A percentile compares a stretch with the other conserved stretches of the same genome.
phyloP scores from a whole-genome alignment of 2,329 filamentous ascomycete species.

The Verticillium zaregamsianum region DNA sequence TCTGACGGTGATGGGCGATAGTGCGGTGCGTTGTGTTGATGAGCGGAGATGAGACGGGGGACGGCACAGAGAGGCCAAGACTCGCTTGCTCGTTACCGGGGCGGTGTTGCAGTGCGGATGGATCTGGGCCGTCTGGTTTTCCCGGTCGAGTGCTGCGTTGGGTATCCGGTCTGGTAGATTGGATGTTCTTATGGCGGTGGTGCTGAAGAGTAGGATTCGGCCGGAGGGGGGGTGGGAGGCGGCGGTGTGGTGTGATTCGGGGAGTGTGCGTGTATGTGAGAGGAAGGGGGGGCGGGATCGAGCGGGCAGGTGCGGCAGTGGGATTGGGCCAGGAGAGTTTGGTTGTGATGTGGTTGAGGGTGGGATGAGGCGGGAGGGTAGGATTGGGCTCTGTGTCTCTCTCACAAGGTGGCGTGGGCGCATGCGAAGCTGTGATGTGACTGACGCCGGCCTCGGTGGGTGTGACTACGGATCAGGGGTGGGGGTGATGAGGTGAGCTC shows the following conservation, averaged over 20 bases:
- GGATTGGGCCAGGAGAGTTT: background rate
- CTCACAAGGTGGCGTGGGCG: background rate
- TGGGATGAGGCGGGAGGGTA: background rate
- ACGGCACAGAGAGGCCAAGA: background rate
- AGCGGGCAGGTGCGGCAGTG: background rate
- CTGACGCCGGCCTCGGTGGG: too few relatives aligned
- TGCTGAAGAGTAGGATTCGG: background rate
- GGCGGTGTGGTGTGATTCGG: background rate
- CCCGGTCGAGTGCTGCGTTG: background rate
- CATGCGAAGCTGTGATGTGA: too few relatives aligned
- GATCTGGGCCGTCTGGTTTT: background rate
- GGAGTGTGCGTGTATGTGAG: too few relatives aligned
- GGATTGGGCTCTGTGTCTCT: background rate
- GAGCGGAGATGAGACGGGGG: background rate
- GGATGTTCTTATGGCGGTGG: background rate
- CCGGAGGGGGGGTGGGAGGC: background rate
- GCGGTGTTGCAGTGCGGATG: background rate
- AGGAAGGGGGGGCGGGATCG: background rate
- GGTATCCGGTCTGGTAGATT: background rate
- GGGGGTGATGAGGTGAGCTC: too few relatives aligned
- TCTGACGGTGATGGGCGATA: background rate
- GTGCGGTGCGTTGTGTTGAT: background rate
- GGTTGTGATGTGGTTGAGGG: background rate
- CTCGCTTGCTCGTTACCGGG: background rate
- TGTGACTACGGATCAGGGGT: too few relatives aligned